Evolutionary conservation across 2,329 filamentous ascomycete species (phyloP).

Genomic region (Ceratocystiopsis minuta): DNA sequence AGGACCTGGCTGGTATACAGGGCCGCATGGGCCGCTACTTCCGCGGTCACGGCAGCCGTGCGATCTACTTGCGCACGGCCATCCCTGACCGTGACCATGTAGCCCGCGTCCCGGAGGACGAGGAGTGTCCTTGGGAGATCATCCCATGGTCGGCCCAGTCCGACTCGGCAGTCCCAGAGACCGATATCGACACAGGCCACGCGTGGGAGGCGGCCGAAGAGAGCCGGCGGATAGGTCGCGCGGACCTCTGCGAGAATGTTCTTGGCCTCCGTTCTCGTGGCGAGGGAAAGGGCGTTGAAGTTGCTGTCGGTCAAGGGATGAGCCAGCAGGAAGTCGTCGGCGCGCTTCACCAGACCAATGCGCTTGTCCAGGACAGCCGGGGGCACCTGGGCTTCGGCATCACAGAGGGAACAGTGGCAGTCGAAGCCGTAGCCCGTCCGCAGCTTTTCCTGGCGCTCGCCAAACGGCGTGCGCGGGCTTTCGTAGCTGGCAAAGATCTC

Average conservation of each 20-base stretch:
- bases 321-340: neutral
- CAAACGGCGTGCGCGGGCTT: constrained; percentile 15
- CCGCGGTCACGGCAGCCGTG: too few relatives aligned
- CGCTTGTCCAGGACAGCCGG: neutral
- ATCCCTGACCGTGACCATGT: neutral
- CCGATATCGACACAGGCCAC: neutral
- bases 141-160: too few relatives aligned
- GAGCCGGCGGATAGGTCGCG: neutral
- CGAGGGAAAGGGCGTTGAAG: neutral
- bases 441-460: constrained; percentile 13
- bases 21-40: too few relatives aligned
- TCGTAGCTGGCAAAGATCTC: constrained; percentile 23
- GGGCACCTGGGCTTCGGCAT: neutral
- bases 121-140: neutral
- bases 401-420: constrained; percentile 22
- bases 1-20: neutral
- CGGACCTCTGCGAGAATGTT: neutral
- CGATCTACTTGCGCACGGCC: neutral
- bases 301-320: too few relatives aligned
- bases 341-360: neutral
- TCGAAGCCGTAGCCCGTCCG: constrained; percentile 20
- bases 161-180: neutral
- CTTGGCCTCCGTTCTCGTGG: neutral
- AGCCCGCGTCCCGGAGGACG: neutral
- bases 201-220: neutral